These are phyloP conservation scores for Thalassiosira sp. DNA, from an alignment of 352 stramenopile genomes.

Conservation along the genomic window DNA sequence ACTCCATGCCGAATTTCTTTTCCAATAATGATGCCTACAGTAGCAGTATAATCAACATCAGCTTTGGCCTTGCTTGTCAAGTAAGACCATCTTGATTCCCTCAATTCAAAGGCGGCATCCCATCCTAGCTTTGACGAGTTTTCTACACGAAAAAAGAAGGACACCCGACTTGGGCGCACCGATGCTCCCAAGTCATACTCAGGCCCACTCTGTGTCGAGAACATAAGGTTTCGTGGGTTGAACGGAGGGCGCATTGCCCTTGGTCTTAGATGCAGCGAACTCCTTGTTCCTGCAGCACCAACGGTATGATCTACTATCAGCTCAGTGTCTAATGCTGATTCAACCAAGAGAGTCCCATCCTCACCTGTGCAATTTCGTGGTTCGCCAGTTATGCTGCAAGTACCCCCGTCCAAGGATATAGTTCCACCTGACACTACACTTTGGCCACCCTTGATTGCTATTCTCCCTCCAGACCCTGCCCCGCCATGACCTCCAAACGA, in stretches of 20 bases:
- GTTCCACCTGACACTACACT: slow-evolving; percentile 30
- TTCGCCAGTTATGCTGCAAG: slow-evolving; percentile 20
- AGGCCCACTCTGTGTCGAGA: slow-evolving; percentile 39
- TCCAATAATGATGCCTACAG: slow-evolving; percentile 56
- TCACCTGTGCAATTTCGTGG: slow-evolving; percentile 35
- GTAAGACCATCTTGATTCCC: slow-evolving; percentile 58
- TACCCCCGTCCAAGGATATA: slow-evolving; percentile 37
- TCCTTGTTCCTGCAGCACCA: slow-evolving; percentile 44
- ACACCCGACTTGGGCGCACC: slow-evolving; percentile 27
- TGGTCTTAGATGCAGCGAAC: slow-evolving; percentile 44
- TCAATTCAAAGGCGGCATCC: slow-evolving; percentile 59
- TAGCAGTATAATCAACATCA: slow-evolving; percentile 41
- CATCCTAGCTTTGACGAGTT: slow-evolving; percentile 37
- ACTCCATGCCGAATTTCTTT: slow-evolving; percentile 68
- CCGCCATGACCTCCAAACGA: slow-evolving; percentile 63
- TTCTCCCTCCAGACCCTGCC: slow-evolving; percentile 78
- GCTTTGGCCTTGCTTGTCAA: slow-evolving; percentile 41
- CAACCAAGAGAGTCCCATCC: slow-evolving; percentile 33
- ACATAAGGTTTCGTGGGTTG: slow-evolving; percentile 28
- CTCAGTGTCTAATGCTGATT: slow-evolving; percentile 30
- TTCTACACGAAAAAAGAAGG: slow-evolving; percentile 42
- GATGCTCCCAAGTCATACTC: slow-evolving; percentile 46
- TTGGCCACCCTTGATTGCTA: slow-evolving; percentile 79
- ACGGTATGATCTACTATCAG: slow-evolving; percentile 29
- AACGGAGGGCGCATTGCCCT: slow-evolving; percentile 21